Base-by-base conservation (phyloP, 108 stramenopile genomes). In the Nannochloropsis oceanica region DNA sequence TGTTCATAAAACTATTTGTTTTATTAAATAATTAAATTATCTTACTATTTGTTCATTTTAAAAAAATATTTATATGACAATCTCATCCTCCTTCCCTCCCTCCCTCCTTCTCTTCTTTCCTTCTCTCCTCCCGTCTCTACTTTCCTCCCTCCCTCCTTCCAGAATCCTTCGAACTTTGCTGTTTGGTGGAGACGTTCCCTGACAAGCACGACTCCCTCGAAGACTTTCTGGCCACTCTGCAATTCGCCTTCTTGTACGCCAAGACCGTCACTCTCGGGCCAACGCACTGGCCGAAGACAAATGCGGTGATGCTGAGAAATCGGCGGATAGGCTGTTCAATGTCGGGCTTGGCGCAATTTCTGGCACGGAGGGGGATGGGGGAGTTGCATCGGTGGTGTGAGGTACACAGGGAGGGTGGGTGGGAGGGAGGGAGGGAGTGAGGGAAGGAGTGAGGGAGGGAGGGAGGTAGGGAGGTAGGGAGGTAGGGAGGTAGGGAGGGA, bases 121-220 rank as follows among this genome's bases (percentile, higher is more conserved):
- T 50, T 14, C 46, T 14, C 46, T 50, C 46, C 46, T 14, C 14
- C 46, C 46, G 13, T 73, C 59, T 8, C 59, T 73, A 2, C 59
- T 8, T 73, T 8, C 59, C 59, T 73, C 59, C 59, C 59, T 73
- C 8, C 59, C 9, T 73, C 59, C 59, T 10, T n/a, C 2, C 59
- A 73, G 92, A 92, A 87, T 90, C 89, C n/a, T 91, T 90, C 86
- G 92, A 92, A 89, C 90, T 92, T 42, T 92, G 92, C 89, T 92
- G 91, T 82, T 85, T 92, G 22, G 92, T 92, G 43, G 92, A 92
- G 83, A 92, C 92, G n/a, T 92, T 92, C 46, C 92, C 92, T 12
- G 27, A 81, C 86, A 90, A 87, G 89, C 92, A 92, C 86, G 90
- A 89, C 18, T 43, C 44, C 85, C 73, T 92, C 18, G 92, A 91